Conservation (phyloP, 2,329 filamentous ascomycete genomes). For the Shiraia sp. region DNA sequence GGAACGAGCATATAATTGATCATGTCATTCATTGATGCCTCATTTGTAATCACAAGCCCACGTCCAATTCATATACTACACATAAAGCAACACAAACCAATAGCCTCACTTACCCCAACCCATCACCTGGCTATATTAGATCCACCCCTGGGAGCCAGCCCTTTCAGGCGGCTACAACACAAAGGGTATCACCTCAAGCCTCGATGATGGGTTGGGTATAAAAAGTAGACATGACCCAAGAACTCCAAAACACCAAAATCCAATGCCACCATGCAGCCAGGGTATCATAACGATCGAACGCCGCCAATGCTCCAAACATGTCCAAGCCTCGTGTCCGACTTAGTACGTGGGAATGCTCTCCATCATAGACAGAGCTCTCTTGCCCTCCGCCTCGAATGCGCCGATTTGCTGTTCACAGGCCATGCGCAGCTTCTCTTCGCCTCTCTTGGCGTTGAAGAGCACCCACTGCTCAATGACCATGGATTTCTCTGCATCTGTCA, state of each 20-base stretch:
- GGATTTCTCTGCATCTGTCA: constrained; percentile 76
- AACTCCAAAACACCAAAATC: constrained; percentile 1
- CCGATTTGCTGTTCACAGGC: constrained; percentile 85
- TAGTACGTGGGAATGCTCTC: constrained; percentile 54
- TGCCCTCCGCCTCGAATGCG: constrained; percentile 81
- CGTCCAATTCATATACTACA: too few relatives aligned
- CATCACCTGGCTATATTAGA: constrained; percentile 20
- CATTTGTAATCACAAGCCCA: constrained; percentile 4
- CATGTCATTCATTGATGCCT: constrained; percentile 4
- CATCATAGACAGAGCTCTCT: constrained; percentile 73
- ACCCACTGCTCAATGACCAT: constrained; percentile 98
- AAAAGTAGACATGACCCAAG: constrained; percentile 4
- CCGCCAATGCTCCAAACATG: constrained; percentile 9
- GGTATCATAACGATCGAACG: constrained; percentile 29
- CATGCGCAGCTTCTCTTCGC: constrained; percentile 75
- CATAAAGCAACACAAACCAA: constrained; percentile 2
- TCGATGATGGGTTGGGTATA: constrained; percentile 3
- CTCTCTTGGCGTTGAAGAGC: constrained; percentile 74
- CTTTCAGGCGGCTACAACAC: constrained; percentile 25
- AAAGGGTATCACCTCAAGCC: constrained; percentile 21
- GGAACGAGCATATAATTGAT: too few relatives aligned
- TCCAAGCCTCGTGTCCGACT: constrained; percentile 8
- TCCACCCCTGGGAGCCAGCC: constrained; percentile 22
- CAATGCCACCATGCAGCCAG: constrained; percentile 9
- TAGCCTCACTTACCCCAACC: constrained; percentile 8